phyloP scores from a whole-genome alignment of 129 eudicot genomes.

The Solidago caesia region DNA sequence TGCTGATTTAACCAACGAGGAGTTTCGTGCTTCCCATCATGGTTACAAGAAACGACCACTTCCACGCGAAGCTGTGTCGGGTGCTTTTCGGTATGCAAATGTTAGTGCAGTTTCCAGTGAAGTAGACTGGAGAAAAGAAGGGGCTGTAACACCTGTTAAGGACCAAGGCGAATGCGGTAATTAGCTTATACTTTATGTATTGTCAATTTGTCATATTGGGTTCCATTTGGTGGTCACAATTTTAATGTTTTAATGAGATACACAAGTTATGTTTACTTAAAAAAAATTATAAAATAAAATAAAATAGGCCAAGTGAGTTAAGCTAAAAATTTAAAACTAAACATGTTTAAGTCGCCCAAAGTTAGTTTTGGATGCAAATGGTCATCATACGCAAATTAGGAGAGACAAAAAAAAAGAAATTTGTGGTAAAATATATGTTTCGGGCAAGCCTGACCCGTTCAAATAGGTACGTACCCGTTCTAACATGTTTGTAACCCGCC shows the following conservation, averaged over 20 bases:
- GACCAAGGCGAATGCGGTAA: constrained; percentile 49
- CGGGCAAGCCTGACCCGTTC: too few relatives aligned
- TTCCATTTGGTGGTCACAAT: background rate
- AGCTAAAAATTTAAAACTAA: too few relatives aligned
- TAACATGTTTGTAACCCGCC: too few relatives aligned
- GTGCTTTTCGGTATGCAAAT: constrained; percentile 37
- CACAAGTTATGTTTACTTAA: too few relatives aligned
- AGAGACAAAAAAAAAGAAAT: too few relatives aligned
- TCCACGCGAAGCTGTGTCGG: background rate
- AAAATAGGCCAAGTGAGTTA: too few relatives aligned
- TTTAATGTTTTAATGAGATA: background rate
- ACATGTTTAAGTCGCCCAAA: too few relatives aligned
- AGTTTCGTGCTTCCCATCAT: constrained; percentile 41
- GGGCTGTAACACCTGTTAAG: constrained; percentile 49
- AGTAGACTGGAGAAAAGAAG: constrained; percentile 53
- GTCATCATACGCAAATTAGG: too few relatives aligned
- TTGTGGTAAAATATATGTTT: too few relatives aligned
- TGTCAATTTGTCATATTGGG: background rate
- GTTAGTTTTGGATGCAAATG: too few relatives aligned
- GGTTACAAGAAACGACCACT: constrained; percentile 25
- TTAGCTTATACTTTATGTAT: background rate
- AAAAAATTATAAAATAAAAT: too few relatives aligned
- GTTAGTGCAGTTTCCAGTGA: constrained; percentile 34
- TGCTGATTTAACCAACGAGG: constrained; percentile 53
- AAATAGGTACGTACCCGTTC: too few relatives aligned